A percentile compares a stretch with the other conserved stretches of the same genome.
Evolutionary conservation across 257 asterid species (phyloP).

Genomic region (Paulownia fortunei): DNA sequence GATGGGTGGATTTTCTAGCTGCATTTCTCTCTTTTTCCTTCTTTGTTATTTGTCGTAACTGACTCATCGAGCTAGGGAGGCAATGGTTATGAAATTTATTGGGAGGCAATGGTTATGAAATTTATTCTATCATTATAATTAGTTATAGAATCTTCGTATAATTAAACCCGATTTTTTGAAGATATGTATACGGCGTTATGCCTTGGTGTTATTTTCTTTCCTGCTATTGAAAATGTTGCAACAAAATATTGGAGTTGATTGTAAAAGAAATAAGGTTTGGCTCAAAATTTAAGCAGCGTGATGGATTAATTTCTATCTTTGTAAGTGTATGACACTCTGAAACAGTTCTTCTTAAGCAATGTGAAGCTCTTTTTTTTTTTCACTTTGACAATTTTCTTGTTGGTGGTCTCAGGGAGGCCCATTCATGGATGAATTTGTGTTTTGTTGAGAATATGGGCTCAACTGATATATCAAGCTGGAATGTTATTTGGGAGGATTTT

Average conservation of each 20-base stretch:
- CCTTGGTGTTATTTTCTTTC: not conserved
- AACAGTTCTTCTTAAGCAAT: not conserved
- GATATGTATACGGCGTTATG: not conserved
- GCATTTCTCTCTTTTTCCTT: not conserved
- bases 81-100: constrained; percentile 1
- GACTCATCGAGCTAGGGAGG: constrained; percentile 6
- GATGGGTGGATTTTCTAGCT: constrained; percentile 20
- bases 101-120: not conserved
- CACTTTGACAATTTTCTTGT: not conserved
- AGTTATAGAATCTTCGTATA: not conserved
- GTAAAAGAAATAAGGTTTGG: not conserved
- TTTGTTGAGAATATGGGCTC: constrained; percentile 5
- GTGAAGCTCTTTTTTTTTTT: not conserved
- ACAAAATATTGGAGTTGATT: constrained; percentile 4
- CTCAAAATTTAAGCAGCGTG: not conserved
- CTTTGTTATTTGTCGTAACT: not conserved
- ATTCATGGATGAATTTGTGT: constrained; percentile 2
- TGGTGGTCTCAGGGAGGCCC: constrained; percentile 22
- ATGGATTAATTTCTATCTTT: not conserved
- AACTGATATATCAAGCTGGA: not conserved
- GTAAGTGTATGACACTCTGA: not conserved
- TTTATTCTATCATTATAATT: not conserved
- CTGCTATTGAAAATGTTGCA: not conserved
- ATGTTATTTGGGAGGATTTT: not conserved
- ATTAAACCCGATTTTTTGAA: not conserved